A percentile compares a stretch with the other conserved stretches of the same genome.
phyloP scores from a whole-genome alignment of 78 protist species.

The Cyanophora paradoxa region DNA sequence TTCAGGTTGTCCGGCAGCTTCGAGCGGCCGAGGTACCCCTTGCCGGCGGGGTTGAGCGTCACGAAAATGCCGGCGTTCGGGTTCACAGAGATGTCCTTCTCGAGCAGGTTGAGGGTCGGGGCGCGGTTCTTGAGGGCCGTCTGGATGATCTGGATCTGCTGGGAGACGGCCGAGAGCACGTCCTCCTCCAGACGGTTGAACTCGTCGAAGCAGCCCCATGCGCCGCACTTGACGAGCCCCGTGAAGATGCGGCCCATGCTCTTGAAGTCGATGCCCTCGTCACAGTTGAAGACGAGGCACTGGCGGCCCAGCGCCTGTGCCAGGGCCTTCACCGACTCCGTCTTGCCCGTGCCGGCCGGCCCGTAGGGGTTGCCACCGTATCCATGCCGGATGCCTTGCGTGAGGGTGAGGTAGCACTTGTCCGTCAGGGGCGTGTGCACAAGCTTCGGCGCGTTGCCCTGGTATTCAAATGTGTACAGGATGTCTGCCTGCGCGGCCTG shows the following conservation, averaged over 20 bases:
- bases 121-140: slow-evolving; percentile 38
- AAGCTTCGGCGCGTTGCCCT: slow-evolving; percentile 78
- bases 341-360: slow-evolving; percentile 92
- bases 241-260: slow-evolving; percentile 82
- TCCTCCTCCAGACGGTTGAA: slow-evolving; percentile 70
- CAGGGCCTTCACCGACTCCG: slow-evolving; percentile 87
- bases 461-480: slow-evolving; percentile 82
- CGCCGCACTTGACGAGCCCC: slow-evolving; percentile 86
- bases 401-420: slow-evolving; percentile 81
- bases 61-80: slow-evolving; percentile 74
- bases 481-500: too few species aligned
- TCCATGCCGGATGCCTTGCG: slow-evolving; percentile 79
- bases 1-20: slow-evolving; percentile 86
- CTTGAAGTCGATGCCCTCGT: slow-evolving; percentile 84
- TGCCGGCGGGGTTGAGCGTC: slow-evolving; percentile 85
- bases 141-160: slow-evolving; percentile 85
- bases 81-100: slow-evolving; percentile 36
- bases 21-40: slow-evolving; percentile 81
- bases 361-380: slow-evolving; percentile 90
- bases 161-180: slow-evolving; percentile 78
- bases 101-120: slow-evolving; percentile 39
- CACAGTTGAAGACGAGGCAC: slow-evolving; percentile 89
- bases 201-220: slow-evolving; percentile 79
- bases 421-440: slow-evolving; percentile 91
- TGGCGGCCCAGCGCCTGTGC: slow-evolving; percentile 36